These are phyloP conservation scores for Trichomonas gallinae DNA, from an alignment of 208 protist species.

Conservation along the genomic window DNA sequence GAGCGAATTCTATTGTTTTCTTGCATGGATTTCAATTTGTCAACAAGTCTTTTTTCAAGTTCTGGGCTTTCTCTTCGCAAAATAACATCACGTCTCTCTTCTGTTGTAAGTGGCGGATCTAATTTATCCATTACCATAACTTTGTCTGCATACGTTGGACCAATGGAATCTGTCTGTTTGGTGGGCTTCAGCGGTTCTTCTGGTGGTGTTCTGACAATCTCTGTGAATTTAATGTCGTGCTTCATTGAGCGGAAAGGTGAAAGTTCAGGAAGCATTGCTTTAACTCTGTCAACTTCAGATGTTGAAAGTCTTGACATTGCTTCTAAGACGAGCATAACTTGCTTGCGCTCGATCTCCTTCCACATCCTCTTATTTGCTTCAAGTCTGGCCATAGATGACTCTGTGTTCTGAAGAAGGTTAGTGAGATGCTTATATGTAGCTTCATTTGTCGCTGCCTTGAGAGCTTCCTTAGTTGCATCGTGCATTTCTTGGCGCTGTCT, in stretches of 20 bases:
- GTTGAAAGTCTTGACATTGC: not conserved
- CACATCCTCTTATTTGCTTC: conserved; percentile 5
- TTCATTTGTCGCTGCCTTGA: not conserved
- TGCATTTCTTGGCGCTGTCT: not conserved
- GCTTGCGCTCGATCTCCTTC: not conserved
- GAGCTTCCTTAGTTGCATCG: not conserved
- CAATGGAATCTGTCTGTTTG: too few species aligned
- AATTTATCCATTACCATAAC: not conserved
- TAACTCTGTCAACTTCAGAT: not conserved
- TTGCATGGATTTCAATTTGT: not conserved
- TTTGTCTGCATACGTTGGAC: not conserved
- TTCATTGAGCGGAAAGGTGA: not conserved
- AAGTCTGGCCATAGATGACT: not conserved
- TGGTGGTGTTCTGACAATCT: not conserved
- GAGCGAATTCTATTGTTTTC: not conserved
- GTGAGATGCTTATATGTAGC: not conserved
- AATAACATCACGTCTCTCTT: not conserved
- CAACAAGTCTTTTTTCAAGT: not conserved
- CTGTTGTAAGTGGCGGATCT: not conserved
- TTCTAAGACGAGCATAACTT: not conserved
- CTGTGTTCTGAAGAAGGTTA: not conserved
- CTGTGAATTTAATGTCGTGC: not conserved
- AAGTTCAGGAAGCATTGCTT: not conserved
- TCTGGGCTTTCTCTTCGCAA: not conserved
- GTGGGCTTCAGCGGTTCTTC: not conserved